Conservation (phyloP, 2,329 filamentous ascomycete genomes). For the Apiospora pterosperma region DNA sequence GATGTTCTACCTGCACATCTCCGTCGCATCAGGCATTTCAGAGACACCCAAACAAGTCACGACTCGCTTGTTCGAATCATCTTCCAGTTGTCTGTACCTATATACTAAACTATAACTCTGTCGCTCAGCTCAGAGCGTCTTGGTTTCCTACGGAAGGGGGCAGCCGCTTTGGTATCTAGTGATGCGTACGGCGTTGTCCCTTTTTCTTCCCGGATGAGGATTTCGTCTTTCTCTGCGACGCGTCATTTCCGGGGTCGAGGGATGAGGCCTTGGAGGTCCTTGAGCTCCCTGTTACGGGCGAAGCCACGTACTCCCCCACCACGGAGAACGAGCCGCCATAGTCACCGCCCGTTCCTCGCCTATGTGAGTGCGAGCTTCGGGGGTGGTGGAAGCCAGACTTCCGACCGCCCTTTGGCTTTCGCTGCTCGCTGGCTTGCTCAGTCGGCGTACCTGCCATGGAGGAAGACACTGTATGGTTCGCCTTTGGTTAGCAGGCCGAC, state of each 20-base stretch:
- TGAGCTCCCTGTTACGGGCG: conserved; percentile 7
- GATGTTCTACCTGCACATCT: neutral
- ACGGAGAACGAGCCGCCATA: neutral
- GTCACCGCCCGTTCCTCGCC: conserved; percentile 1
- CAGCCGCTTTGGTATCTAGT: conserved; percentile 7
- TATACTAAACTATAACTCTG: neutral
- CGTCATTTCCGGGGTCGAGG: conserved; percentile 11
- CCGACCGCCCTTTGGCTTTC: conserved; percentile 33
- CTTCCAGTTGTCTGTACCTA: neutral
- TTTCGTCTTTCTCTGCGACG: conserved; percentile 21
- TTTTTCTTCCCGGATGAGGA: conserved; percentile 23
- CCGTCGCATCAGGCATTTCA: neutral
- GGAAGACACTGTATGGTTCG: conserved; percentile 22
- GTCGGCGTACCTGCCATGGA: conserved; percentile 31
- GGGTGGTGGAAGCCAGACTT: conserved; percentile 29
- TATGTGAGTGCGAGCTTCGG: neutral
- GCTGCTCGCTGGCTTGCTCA: conserved; percentile 32
- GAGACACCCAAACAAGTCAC: neutral
- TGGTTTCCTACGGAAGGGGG: neutral
- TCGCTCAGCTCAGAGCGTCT: neutral
- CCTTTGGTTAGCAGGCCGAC: neutral
- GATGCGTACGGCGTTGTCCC: conserved; percentile 21
- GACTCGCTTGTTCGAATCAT: neutral
- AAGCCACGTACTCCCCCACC: neutral
- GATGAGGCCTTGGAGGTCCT: conserved; percentile 13